Percentiles rank a stretch among this genome's conserved stretches.
phyloP scores from a whole-genome alignment of 2,329 filamentous ascomycete species.

The Aspergillus versicolor region DNA sequence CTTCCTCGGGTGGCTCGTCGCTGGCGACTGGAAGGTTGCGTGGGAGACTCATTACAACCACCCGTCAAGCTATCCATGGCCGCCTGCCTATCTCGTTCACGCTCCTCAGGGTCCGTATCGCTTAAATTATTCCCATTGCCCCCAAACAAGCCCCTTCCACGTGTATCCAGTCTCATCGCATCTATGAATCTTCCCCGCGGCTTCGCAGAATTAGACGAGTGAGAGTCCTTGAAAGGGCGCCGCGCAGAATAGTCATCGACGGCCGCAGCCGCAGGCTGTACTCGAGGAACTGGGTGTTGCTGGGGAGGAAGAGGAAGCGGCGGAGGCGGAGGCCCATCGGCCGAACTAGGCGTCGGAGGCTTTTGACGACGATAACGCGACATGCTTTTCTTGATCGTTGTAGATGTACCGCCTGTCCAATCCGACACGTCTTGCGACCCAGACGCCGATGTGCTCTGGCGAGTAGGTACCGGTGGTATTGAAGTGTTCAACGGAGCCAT shows the following conservation, averaged over 20 bases:
- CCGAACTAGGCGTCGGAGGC: conserved; percentile 15
- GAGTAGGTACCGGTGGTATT: conserved; percentile 18
- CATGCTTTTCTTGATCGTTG: conserved; percentile 34
- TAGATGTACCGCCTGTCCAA: neutral
- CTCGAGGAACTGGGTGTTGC: conserved; percentile 8
- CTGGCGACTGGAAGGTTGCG: conserved; percentile 1
- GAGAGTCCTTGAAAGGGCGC: neutral
- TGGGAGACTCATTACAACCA: conserved; percentile 12
- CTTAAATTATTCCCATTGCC: neutral
- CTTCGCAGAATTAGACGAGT: neutral
- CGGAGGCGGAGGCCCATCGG: conserved; percentile 8
- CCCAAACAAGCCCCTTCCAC: conserved; percentile 4
- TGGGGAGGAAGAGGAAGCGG: conserved; percentile 15
- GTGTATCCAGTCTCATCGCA: conserved; percentile 7
- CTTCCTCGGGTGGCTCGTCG: conserved; percentile 16
- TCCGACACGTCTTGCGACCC: conserved; percentile 8
- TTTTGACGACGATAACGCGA: conserved; percentile 35
- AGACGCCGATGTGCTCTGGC: conserved; percentile 16
- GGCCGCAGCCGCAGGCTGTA: neutral
- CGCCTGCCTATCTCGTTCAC: conserved; percentile 30
- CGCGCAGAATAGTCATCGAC: neutral
- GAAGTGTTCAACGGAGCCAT: conserved; percentile 13
- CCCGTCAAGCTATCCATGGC: conserved; percentile 38
- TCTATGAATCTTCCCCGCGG: conserved; percentile 1
- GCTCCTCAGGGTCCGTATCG: conserved; percentile 17